Conservation (phyloP, 169 alveolate genomes). For the Plasmodium billcollinsi region DNA sequence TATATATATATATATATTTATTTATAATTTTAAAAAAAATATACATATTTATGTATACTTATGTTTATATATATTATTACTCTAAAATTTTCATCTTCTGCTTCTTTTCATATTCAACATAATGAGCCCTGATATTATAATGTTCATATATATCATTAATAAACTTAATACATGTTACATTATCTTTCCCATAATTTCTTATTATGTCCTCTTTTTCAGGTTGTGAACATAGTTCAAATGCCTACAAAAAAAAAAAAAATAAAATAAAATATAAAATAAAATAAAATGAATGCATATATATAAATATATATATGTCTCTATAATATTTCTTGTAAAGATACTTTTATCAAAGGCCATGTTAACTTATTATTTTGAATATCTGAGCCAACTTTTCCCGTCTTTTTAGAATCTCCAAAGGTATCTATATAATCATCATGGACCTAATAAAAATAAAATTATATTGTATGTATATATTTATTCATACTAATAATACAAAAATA, state of each 20-base stretch:
- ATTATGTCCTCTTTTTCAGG: slow-evolving; percentile 69
- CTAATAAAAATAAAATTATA: slow-evolving; percentile 20
- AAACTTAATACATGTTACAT: slow-evolving; percentile 74
- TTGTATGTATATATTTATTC: background rate
- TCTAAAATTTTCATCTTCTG: slow-evolving; percentile 78
- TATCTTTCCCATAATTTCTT: slow-evolving; percentile 82
- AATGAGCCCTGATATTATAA: slow-evolving; percentile 73
- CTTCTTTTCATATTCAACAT: slow-evolving; percentile 75
- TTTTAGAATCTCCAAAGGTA: slow-evolving; percentile 77
- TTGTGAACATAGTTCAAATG: slow-evolving; percentile 78
- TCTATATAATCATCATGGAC: slow-evolving; percentile 87
- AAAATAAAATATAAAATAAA: background rate
- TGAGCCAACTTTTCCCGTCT: slow-evolving; percentile 85
- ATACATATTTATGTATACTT: background rate
- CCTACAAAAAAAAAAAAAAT: slow-evolving; percentile 33
- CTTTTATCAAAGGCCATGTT: slow-evolving; percentile 85
- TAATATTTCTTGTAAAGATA: slow-evolving; percentile 1
- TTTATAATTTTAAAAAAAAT: no score
- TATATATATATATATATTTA: background rate
- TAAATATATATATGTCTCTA: background rate
- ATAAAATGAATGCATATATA: background rate
- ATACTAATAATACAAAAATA: background rate
- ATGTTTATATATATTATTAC: slow-evolving; percentile 6
- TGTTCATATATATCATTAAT: slow-evolving; percentile 81
- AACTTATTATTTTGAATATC: slow-evolving; percentile 86